These are phyloP conservation scores for Asterochloris sp. DNA, from an alignment of 139 green algal genomes.

Conservation along the genomic window DNA sequence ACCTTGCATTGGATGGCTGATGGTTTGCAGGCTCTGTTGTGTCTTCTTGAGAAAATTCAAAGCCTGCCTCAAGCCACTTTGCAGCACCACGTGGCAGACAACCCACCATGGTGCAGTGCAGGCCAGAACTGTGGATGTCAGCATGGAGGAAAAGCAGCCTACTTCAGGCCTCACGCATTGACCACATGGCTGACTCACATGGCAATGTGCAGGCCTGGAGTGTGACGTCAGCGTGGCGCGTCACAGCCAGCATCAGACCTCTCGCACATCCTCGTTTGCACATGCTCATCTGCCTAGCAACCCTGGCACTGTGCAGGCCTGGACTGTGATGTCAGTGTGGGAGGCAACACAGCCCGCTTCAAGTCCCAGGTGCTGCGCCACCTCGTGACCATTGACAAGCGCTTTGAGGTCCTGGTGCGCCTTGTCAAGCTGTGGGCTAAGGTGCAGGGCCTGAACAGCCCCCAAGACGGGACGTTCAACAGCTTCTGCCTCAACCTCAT, in stretches of 20 bases:
- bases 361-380: constrained; percentile 41
- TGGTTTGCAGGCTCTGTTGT: too few relatives aligned
- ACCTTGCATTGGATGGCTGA: too few relatives aligned
- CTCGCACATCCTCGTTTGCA: too few relatives aligned
- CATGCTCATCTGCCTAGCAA: not conserved
- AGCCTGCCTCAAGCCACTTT: too few relatives aligned
- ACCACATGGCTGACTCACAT: too few relatives aligned
- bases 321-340: constrained; percentile 30
- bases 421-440: constrained; percentile 80
- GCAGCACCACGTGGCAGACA: too few relatives aligned
- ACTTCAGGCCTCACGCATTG: too few relatives aligned
- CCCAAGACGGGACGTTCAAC: constrained; percentile 70
- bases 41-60: too few relatives aligned
- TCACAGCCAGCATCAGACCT: too few relatives aligned
- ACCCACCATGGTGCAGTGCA: too few relatives aligned
- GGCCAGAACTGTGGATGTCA: too few relatives aligned
- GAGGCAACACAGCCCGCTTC: constrained; percentile 30
- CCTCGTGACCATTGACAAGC: constrained; percentile 28
- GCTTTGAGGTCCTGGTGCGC: constrained; percentile 41
- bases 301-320: constrained; percentile 3
- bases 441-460: constrained; percentile 69
- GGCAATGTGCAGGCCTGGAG: not conserved
- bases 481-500: constrained; percentile 70
- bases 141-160: too few relatives aligned
- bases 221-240: constrained; percentile 48